Evolutionary conservation across 345 rosid species (phyloP).

Genomic region (Brassica juncea): DNA sequence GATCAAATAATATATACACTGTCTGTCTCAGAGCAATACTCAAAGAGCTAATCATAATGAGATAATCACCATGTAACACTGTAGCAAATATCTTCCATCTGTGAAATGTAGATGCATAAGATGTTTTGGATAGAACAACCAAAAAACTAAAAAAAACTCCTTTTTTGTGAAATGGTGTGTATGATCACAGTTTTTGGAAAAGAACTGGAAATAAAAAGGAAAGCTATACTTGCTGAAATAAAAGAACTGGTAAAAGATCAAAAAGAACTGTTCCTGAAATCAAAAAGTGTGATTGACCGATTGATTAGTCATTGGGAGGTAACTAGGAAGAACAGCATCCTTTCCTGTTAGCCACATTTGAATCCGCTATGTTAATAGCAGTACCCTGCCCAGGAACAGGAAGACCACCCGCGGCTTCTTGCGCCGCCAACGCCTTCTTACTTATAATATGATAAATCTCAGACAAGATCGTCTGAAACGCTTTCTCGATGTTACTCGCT

Average conservation of each 20-base stretch:
- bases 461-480: conserved; percentile 61
- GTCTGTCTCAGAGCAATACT: not conserved
- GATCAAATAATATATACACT: not conserved
- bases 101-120: not conserved
- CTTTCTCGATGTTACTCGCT: conserved; percentile 66
- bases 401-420: conserved; percentile 54
- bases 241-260: not conserved
- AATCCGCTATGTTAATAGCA: conserved; percentile 59
- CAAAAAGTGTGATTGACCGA: conserved; percentile 19
- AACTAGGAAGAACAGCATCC: conserved; percentile 65
- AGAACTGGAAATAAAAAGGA: not conserved
- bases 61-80: not conserved
- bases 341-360: conserved; percentile 48
- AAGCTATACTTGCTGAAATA: conserved; percentile 32
- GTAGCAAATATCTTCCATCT: not conserved
- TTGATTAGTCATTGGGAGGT: conserved; percentile 18
- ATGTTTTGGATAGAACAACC: not conserved
- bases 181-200: conserved; percentile 1
- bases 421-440: conserved; percentile 73
- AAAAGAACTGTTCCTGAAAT: not conserved
- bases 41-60: not conserved
- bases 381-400: conserved; percentile 64
- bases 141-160: not conserved
- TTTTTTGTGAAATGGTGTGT: not conserved
- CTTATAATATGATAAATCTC: conserved; percentile 74